phyloP scores from a whole-genome alignment of 371 early-diverging fungal genomes.

The Mucor mucedo region DNA sequence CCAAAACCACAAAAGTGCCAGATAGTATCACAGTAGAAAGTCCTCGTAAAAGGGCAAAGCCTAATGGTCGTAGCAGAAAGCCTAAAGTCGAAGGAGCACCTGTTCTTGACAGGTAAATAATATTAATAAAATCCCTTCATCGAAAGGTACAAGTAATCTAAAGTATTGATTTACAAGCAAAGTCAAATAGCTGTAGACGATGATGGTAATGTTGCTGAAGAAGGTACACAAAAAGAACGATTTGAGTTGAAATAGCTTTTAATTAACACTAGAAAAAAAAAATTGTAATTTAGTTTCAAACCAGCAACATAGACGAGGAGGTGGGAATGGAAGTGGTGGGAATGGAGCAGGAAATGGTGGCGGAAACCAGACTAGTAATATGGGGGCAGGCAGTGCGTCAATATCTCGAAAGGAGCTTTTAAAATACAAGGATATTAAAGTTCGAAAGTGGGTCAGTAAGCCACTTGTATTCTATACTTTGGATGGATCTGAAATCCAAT shows the following conservation, averaged over 20 bases:
- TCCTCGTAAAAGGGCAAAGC: slow-evolving; percentile 29
- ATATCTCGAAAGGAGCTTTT: slow-evolving; percentile 36
- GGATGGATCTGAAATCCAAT: slow-evolving; percentile 33
- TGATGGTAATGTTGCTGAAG: slow-evolving; percentile 18
- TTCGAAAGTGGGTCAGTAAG: slow-evolving; percentile 36
- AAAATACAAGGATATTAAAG: slow-evolving; percentile 42
- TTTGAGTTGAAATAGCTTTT: neutral
- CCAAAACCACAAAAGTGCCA: slow-evolving; percentile 15
- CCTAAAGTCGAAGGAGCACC: slow-evolving; percentile 23
- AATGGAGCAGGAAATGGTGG: slow-evolving; percentile 5
- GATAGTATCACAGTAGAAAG: slow-evolving; percentile 15
- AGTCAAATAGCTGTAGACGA: slow-evolving; percentile 26
- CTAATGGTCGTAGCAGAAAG: slow-evolving; percentile 22
- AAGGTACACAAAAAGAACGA: slow-evolving; percentile 13
- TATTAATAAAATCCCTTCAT: neutral
- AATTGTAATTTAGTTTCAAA: neutral
- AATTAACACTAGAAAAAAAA: neutral
- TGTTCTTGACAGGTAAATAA: slow-evolving; percentile 26
- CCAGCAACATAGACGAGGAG: slow-evolving; percentile 1
- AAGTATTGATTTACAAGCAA: neutral
- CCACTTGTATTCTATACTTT: slow-evolving; percentile 43
- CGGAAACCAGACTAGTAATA: slow-evolving; percentile 4
- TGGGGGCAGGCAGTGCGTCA: slow-evolving; percentile 1
- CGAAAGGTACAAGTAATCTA: neutral
- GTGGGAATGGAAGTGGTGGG: slow-evolving; percentile 5